Base-by-base conservation (phyloP, 495 filamentous ascomycete genomes). In the Arthonia radiata region DNA sequence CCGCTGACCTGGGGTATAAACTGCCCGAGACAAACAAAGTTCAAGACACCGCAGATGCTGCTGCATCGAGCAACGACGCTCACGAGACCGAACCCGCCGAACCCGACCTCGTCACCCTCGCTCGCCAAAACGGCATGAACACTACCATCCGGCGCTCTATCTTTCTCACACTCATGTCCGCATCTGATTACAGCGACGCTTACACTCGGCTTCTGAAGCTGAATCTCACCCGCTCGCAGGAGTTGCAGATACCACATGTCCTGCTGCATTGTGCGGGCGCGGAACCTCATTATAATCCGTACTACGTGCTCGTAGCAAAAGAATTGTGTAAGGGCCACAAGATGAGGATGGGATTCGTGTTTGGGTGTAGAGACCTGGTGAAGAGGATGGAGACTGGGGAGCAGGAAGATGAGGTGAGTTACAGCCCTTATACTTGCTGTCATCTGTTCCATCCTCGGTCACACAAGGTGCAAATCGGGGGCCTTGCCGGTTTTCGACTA, bases 61-160 rank as follows among this genome's bases (percentile, higher is more conserved):
- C 27, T 21, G 33, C 26, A 5, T 29, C 27, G 16, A 33, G 38
- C 15, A 41, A 42, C 6, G 56, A 59, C 6, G 57, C 57, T 17
- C 64, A 67, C 13, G 51, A 51, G 0, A 64, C 64, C 26, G 19
- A 22, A 22, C 7, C 6, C 19, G 19, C 11, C 7, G 6, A 6
- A 22, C 56, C 57, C 5, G 75, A 89, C 38, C 55, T 83, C n/a
- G 46, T 53, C 15, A 59, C 67, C 23, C 60, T 92, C 11, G 83
- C 89, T 6, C 61, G 61, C 31, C 65, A 78, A 29, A 74, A 90
- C 25, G 65, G 78, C 6, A 92, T 97, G 78, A 93, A 93, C 45
- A 94, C 89, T 0, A 76, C 83, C 37, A 59, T 92, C 22, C 71
- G 89, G 14, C 72, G 81, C 17, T 77, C 78, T 5, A 92, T 97